phyloP scores from a whole-genome alignment of 768 basidiomycete genomes.

The Pleurotus cornucopiae region DNA sequence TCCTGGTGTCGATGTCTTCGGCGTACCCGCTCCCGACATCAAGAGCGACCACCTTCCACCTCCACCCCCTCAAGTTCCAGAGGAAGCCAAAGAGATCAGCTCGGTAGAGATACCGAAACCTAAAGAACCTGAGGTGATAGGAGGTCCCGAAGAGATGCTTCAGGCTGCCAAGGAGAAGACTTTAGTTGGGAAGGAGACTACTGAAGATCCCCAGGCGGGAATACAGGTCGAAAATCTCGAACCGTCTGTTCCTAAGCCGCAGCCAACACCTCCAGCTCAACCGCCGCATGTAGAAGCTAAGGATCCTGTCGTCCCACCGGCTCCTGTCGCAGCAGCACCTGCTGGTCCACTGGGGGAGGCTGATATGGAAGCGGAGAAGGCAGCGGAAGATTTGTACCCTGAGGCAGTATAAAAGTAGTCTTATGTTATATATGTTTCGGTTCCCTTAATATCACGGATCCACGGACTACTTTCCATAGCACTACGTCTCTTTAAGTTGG shows the following conservation, averaged over 20 bases:
- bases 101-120: constrained; percentile 17
- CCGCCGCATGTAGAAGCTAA: not conserved
- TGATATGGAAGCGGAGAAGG: constrained; percentile 47
- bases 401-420: constrained; percentile 25
- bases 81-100: constrained; percentile 34
- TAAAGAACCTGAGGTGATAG: not conserved
- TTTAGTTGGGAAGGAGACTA: not conserved
- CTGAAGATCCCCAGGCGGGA: not conserved
- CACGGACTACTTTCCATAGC: no score
- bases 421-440: not conserved
- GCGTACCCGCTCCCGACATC: constrained; percentile 37
- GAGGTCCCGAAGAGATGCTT: constrained; percentile 5
- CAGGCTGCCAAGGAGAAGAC: constrained; percentile 3
- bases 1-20: constrained; percentile 74
- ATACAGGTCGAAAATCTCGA: not conserved
- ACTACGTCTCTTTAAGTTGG: no score
- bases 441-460: no score
- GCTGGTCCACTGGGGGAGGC: constrained; percentile 45
- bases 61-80: constrained; percentile 13
- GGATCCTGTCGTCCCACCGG: not conserved
- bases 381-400: constrained; percentile 51
- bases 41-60: constrained; percentile 36
- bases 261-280: not conserved
- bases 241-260: not conserved
- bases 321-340: not conserved